A percentile compares a stretch with the other conserved stretches of the same genome.
These are phyloP conservation scores for Scheffersomyces stipitis DNA, from an alignment of 805 yeast genomes.

Conservation along the genomic window DNA sequence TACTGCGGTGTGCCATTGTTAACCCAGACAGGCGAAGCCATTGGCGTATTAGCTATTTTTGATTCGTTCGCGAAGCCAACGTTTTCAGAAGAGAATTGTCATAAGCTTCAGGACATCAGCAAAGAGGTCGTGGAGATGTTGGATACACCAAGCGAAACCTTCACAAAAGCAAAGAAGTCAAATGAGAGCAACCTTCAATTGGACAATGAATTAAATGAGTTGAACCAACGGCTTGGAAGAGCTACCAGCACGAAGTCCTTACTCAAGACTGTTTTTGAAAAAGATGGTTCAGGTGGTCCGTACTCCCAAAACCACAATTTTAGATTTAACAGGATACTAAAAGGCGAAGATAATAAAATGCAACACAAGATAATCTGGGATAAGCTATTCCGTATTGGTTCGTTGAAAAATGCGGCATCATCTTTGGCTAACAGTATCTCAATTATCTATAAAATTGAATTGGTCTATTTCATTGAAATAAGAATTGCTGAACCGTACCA, in stretches of 20 bases:
- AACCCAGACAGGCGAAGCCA: conserved; percentile 34
- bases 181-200: not conserved
- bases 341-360: conserved; percentile 6
- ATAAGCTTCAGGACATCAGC: conserved; percentile 37
- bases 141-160: conserved; percentile 27
- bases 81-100: conserved; percentile 34
- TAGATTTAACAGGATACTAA: conserved; percentile 32
- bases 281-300: conserved; percentile 66
- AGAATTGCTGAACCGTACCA: conserved; percentile 47
- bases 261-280: conserved; percentile 50
- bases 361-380: conserved; percentile 35
- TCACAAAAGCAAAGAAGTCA: conserved; percentile 6
- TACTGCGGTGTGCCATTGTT: conserved; percentile 66
- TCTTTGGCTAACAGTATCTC: conserved; percentile 37
- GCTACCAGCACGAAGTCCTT: conserved; percentile 49
- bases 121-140: conserved; percentile 43
- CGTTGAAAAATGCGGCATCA: conserved; percentile 45
- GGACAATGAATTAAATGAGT: conserved; percentile 29
- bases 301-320: conserved; percentile 51
- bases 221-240: conserved; percentile 47
- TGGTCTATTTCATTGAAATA: conserved; percentile 53
- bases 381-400: conserved; percentile 33
- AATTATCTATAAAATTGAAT: conserved; percentile 34
- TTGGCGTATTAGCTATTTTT: conserved; percentile 62
- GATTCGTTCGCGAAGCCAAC: conserved; percentile 44